phyloP scores from a whole-genome alignment of 345 rosid genomes.

The Clausena lansium region DNA sequence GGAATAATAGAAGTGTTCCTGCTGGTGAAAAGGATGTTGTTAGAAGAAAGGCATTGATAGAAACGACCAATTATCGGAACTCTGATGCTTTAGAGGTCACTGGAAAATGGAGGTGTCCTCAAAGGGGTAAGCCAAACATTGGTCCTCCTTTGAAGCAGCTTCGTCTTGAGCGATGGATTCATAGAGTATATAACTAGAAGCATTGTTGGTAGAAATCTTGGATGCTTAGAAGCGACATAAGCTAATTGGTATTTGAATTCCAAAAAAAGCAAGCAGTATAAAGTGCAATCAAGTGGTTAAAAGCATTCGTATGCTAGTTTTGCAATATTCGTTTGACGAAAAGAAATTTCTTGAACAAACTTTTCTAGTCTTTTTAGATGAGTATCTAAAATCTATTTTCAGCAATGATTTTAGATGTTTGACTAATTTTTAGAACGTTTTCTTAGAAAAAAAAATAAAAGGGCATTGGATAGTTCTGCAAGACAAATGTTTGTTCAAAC shows the following conservation, averaged over 20 bases:
- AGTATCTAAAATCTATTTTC: no score
- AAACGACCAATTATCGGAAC: conserved; percentile 46
- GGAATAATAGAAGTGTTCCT: conserved; percentile 14
- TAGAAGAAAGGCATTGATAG: conserved; percentile 47
- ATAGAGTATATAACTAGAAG: conserved; percentile 33
- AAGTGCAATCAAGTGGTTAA: no score
- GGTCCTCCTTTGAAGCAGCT: conserved; percentile 88
- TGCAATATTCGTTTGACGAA: no score
- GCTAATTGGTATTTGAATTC: background rate
- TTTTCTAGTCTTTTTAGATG: no score
- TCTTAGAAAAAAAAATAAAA: no score
- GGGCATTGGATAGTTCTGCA: no score
- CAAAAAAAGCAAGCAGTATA: background rate
- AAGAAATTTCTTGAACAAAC: no score
- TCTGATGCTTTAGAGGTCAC: conserved; percentile 30
- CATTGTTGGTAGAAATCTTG: background rate
- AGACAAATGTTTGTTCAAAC: no score
- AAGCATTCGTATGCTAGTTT: no score
- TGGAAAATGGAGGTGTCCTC: conserved; percentile 88
- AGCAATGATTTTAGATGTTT: no score
- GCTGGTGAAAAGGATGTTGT: conserved; percentile 9
- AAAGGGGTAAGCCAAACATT: conserved; percentile 52
- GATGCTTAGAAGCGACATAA: no score
- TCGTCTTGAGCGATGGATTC: conserved; percentile 72
- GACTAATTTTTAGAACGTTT: no score